Conservation (phyloP, 2,329 filamentous ascomycete genomes). For the Talaromyces sp. region DNA sequence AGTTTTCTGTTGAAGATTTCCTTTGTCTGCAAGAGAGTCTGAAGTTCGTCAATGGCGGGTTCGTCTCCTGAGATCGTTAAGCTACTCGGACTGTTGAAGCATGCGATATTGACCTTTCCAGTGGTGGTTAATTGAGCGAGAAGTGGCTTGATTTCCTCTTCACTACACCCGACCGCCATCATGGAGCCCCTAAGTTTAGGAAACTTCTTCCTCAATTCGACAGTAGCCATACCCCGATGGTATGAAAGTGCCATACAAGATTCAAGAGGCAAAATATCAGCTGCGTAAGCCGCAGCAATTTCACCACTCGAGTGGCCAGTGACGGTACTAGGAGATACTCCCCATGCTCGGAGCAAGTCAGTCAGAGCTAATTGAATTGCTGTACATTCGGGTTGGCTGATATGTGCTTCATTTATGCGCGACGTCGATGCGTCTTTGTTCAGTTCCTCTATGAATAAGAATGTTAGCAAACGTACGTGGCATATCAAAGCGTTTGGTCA, state of each 20-base stretch:
- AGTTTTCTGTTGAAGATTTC: conserved; percentile 8
- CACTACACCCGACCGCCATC: conserved; percentile 23
- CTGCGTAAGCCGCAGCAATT: conserved; percentile 31
- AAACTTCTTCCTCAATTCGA: background rate
- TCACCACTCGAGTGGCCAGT: conserved; percentile 33
- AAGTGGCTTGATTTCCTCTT: conserved; percentile 9
- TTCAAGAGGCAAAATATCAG: conserved; percentile 12
- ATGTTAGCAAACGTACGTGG: background rate
- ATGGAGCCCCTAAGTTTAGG: conserved; percentile 20
- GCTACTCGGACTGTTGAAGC: conserved; percentile 26
- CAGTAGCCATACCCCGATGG: conserved; percentile 16
- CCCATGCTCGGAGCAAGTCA: conserved; percentile 21
- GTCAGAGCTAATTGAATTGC: conserved; percentile 30
- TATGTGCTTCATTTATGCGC: conserved; percentile 18
- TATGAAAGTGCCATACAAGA: conserved; percentile 18
- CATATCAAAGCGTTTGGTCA: conserved; percentile 3
- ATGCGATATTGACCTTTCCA: conserved; percentile 18
- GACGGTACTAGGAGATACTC: conserved; percentile 18
- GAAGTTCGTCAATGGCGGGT: background rate
- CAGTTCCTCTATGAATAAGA: conserved; percentile 13
- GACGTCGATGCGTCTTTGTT: conserved; percentile 7
- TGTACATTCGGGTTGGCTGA: conserved; percentile 27
- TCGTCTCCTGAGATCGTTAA: conserved; percentile 29
- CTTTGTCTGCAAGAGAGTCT: background rate
- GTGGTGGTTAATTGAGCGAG: background rate